Evolutionary conservation across 441 rosid species (phyloP).

Genomic region (Syzygium syzygioides): DNA sequence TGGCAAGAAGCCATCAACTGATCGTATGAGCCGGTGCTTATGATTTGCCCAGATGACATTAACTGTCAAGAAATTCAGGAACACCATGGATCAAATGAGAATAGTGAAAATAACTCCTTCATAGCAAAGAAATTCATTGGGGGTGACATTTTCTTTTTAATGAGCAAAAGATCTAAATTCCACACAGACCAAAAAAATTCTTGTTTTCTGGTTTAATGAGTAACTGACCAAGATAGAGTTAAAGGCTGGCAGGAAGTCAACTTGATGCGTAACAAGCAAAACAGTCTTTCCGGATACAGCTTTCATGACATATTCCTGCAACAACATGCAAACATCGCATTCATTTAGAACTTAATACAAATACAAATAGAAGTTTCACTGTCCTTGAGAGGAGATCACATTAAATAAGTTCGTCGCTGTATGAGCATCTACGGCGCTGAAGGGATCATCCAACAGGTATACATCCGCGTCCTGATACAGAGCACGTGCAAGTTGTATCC

Average conservation of each 20-base stretch:
- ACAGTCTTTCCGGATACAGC: conserved; percentile 38
- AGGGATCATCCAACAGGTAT: conserved; percentile 57
- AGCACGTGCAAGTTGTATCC: conserved; percentile 49
- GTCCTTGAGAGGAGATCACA: conserved; percentile 10
- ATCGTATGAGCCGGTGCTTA: neutral
- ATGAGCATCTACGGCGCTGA: conserved; percentile 54
- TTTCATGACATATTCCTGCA: conserved; percentile 40
- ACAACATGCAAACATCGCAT: neutral
- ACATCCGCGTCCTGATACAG: conserved; percentile 42
- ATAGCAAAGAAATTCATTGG: neutral
- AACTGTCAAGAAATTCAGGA: neutral
- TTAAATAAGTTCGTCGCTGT: conserved; percentile 38
- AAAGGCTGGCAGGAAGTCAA: conserved; percentile 49
- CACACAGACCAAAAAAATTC: neutral
- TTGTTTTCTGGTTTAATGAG: neutral
- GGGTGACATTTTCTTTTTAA: neutral
- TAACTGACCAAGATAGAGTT: conserved; percentile 32
- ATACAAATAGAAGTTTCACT: neutral
- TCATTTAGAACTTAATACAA: neutral
- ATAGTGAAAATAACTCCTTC: neutral
- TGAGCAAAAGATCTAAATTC: neutral
- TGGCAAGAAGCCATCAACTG: conserved; percentile 6
- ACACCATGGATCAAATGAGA: neutral
- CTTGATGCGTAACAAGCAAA: conserved; percentile 54
- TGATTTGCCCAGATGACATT: conserved; percentile 1